Conservation (phyloP, 176 grass and related monocot species). For the Juncus effusus region DNA sequence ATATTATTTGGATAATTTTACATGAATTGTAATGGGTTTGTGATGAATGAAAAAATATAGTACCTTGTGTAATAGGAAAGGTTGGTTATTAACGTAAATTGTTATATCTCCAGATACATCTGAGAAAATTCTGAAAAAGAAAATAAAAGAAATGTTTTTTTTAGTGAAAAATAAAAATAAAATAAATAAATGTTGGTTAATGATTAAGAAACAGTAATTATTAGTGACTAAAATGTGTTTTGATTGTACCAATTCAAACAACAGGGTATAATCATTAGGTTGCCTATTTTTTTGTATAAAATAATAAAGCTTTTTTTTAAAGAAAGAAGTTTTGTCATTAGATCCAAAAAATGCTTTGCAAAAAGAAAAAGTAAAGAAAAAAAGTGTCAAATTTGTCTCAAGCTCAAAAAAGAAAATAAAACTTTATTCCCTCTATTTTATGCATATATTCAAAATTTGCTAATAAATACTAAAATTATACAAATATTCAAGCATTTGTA, state of each 20-base stretch:
- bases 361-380: conserved; percentile 26
- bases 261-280: conserved; percentile 16
- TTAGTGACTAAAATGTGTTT: background rate
- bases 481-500: background rate
- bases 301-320: conserved; percentile 25
- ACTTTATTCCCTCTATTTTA: conserved; percentile 8
- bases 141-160: background rate
- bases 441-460: conserved; percentile 1
- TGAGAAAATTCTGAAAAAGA: conserved; percentile 86
- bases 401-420: conserved; percentile 22
- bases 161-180: conserved; percentile 16
- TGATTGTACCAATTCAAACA: conserved; percentile 20
- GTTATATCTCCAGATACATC: conserved; percentile 87
- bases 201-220: conserved; percentile 2
- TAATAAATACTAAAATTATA: background rate
- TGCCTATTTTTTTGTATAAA: conserved; percentile 26
- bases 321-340: conserved; percentile 25
- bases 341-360: conserved; percentile 32
- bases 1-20: background rate
- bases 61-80: conserved; percentile 94
- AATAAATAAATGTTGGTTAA: background rate
- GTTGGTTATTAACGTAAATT: conserved; percentile 62
- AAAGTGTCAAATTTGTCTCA: conserved; percentile 24
- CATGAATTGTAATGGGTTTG: background rate
- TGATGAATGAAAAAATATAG: conserved; percentile 10